Evolutionary conservation across 2,329 filamentous ascomycete genomes (phyloP).

Genomic region (Diaporthe vaccinii): DNA sequence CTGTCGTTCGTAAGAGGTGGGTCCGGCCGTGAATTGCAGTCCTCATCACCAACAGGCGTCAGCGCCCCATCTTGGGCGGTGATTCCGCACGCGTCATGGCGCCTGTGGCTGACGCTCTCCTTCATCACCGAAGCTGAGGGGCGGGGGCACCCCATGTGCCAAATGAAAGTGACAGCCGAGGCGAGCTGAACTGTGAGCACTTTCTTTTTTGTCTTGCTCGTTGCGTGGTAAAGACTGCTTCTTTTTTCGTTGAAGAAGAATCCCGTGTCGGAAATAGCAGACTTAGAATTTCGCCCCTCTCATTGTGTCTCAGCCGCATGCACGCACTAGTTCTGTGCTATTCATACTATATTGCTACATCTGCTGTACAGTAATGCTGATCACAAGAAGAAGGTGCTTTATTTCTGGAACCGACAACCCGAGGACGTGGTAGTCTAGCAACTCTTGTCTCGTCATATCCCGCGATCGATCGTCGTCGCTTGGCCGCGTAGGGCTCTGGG

Average conservation of each 20-base stretch:
- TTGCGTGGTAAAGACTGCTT: not conserved
- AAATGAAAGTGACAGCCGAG: constrained; percentile 5
- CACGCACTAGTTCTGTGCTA: not conserved
- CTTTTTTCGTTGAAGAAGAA: not conserved
- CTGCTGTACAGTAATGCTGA: not conserved
- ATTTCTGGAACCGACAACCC: constrained; percentile 1
- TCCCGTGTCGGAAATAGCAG: not conserved
- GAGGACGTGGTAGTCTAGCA: not conserved
- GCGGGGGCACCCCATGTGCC: not conserved
- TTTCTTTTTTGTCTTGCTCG: not conserved
- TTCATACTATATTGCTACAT: not conserved
- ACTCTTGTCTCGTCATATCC: not conserved
- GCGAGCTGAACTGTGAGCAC: not conserved
- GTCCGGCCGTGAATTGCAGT: not conserved
- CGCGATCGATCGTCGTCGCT: constrained; percentile 25
- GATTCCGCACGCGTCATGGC: constrained; percentile 32
- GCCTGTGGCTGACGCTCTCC: constrained; percentile 3
- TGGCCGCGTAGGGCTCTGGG: not conserved
- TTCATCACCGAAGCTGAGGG: constrained; percentile 30
- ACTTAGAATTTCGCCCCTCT: not conserved
- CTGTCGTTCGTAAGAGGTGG: constrained; percentile 23
- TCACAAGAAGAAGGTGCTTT: not conserved
- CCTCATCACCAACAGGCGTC: not conserved
- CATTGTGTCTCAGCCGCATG: constrained; percentile 26
- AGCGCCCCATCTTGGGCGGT: constrained; percentile 7